Conservation (phyloP, 225 moss, liverwort and hornwort species). For the Pseudisothecium myosuroides region DNA sequence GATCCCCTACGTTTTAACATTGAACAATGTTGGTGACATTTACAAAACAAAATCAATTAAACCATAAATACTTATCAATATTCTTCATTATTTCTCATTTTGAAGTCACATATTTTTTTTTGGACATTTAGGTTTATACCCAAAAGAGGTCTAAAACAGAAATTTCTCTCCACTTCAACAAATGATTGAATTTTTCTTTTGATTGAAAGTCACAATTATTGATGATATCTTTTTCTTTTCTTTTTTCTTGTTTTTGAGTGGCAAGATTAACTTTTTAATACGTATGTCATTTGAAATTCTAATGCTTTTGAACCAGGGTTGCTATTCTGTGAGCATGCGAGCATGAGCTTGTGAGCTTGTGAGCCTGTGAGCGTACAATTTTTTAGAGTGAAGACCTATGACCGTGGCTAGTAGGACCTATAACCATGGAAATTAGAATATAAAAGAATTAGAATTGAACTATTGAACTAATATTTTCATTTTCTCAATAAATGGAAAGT, state of each 20-base stretch:
- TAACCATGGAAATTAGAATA: no score
- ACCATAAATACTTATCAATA: accelerated
- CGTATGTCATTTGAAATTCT: not conserved
- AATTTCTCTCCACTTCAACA: not conserved
- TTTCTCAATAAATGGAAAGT: no score
- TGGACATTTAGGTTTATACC: no score
- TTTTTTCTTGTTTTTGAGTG: not conserved
- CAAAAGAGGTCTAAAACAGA: not conserved
- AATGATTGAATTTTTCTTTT: not conserved
- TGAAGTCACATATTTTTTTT: not conserved
- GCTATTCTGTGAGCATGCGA: no score
- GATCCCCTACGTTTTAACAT: not conserved
- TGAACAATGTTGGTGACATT: not conserved
- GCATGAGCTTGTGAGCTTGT: no score
- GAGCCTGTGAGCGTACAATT: no score
- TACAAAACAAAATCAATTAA: no score
- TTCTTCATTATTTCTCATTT: not conserved
- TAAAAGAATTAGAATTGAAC: no score
- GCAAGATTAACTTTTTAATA: not conserved
- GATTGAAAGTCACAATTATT: not conserved
- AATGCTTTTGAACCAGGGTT: not conserved
- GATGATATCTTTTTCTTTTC: not conserved
- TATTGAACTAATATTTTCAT: no score
- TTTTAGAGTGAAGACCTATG: no score
- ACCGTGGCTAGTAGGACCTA: no score